Evolutionary conservation across 2,329 filamentous ascomycete genomes (phyloP).

Genomic region (Fusarium siculi): DNA sequence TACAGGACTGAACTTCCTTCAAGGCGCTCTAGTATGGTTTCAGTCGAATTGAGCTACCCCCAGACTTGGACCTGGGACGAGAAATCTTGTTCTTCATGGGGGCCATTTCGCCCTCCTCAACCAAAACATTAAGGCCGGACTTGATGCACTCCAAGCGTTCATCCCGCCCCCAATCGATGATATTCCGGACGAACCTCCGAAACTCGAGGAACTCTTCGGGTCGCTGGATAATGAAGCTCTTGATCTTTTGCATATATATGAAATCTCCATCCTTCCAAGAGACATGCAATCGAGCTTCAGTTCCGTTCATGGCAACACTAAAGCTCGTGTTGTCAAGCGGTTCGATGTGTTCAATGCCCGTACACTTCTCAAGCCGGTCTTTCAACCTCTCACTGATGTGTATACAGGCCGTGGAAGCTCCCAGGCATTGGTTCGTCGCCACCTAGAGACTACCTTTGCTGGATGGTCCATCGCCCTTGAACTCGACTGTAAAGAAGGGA

Average conservation of each 20-base stretch:
- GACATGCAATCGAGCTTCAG: constrained; percentile 48
- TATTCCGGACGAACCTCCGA: constrained; percentile 48
- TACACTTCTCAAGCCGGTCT: not conserved
- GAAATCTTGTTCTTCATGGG: not conserved
- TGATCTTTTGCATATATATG: constrained; percentile 1
- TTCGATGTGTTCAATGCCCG: constrained; percentile 11
- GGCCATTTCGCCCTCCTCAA: not conserved
- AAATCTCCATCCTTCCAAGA: constrained; percentile 44
- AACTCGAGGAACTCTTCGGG: constrained; percentile 46
- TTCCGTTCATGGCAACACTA: constrained; percentile 47
- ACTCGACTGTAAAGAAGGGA: not conserved
- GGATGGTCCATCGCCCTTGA: constrained; percentile 15
- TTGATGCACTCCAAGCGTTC: constrained; percentile 44
- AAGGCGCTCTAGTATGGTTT: not conserved
- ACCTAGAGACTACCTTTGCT: constrained; percentile 36
- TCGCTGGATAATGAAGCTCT: constrained; percentile 46
- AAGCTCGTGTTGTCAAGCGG: constrained; percentile 35
- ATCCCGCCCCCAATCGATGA: constrained; percentile 50
- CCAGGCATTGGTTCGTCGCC: constrained; percentile 51
- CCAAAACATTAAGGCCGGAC: constrained; percentile 10
- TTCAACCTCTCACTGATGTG: constrained; percentile 37
- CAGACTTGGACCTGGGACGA: not conserved
- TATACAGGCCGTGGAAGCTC: constrained; percentile 46
- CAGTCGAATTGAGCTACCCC: not conserved
- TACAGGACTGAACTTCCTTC: too few relatives aligned